These are phyloP conservation scores for Schoenoplectus triqueter DNA, from an alignment of 202 grass and related monocot species.

Conservation along the genomic window DNA sequence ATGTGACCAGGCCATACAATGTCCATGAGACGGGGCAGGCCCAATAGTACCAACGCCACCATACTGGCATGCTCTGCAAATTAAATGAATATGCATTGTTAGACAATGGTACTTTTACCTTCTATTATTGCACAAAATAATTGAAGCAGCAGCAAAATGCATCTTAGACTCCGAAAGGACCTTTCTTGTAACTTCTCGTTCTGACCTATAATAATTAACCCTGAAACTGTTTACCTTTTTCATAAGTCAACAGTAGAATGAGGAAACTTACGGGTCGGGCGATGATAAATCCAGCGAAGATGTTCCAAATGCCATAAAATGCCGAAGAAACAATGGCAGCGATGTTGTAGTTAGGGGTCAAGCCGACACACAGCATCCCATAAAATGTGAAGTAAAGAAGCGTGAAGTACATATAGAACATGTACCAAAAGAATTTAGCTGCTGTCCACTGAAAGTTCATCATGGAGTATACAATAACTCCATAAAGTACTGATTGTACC, in stretches of 20 bases:
- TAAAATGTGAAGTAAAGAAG: constrained; percentile 75
- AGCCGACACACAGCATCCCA: constrained; percentile 61
- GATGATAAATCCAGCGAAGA: constrained; percentile 74
- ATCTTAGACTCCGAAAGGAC: background rate
- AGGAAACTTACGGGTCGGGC: constrained; percentile 46
- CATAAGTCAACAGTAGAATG: background rate
- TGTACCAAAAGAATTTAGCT: constrained; percentile 66
- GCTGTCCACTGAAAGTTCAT: constrained; percentile 62
- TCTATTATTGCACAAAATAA: background rate
- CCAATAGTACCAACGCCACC: constrained; percentile 85
- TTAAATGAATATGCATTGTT: constrained; percentile 18
- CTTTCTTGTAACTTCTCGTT: background rate
- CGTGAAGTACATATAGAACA: constrained; percentile 81
- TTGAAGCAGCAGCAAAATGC: background rate
- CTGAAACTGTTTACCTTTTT: background rate
- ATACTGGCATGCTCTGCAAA: constrained; percentile 60
- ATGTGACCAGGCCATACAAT: constrained; percentile 61
- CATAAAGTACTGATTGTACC: constrained; percentile 53
- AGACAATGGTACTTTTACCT: background rate
- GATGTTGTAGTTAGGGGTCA: constrained; percentile 65
- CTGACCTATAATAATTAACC: background rate
- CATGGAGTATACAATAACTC: constrained; percentile 68
- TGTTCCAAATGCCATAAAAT: constrained; percentile 74
- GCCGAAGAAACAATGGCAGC: constrained; percentile 61
- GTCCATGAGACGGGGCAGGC: constrained; percentile 67